These are phyloP conservation scores for Penicillium egyptiacum DNA, from an alignment of 495 filamentous ascomycete species.

Conservation along the genomic window DNA sequence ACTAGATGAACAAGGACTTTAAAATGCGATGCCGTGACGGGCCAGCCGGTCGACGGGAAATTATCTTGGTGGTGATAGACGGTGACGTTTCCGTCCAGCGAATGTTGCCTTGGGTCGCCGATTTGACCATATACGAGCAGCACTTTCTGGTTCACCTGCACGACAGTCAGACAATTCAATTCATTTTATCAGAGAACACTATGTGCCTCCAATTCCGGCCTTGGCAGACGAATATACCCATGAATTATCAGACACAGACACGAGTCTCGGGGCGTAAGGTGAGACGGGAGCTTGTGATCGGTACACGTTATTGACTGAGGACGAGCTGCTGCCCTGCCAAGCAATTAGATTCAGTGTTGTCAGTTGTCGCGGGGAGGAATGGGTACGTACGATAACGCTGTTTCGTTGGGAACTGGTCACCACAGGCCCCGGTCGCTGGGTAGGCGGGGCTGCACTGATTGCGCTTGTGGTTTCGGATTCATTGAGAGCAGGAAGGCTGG, in stretches of 20 bases:
- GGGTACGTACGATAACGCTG: conserved; percentile 47
- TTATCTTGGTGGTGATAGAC: conserved; percentile 79
- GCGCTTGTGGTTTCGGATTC: conserved; percentile 39
- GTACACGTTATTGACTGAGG: conserved; percentile 54
- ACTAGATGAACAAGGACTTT: conserved; percentile 85
- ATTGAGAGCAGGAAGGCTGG: conserved; percentile 54
- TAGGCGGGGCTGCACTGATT: conserved; percentile 34
- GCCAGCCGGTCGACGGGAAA: conserved; percentile 80
- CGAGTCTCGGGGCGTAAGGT: conserved; percentile 72
- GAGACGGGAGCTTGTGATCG: conserved; percentile 60
- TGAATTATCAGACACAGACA: conserved; percentile 74
- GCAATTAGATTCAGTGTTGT: background rate
- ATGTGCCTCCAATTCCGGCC: background rate
- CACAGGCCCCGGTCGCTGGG: conserved; percentile 47
- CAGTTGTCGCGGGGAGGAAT: background rate
- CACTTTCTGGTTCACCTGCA: conserved; percentile 84
- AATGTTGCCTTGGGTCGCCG: conserved; percentile 66
- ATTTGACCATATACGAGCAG: conserved; percentile 77
- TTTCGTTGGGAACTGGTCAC: conserved; percentile 49
- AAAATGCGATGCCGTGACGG: conserved; percentile 82
- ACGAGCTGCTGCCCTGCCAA: conserved; percentile 38
- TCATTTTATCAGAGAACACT: background rate
- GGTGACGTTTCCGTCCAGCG: conserved; percentile 75
- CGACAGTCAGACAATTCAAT: conserved; percentile 16
- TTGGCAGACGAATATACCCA: conserved; percentile 58